phyloP scores from a whole-genome alignment of 129 eudicot genomes.

The Calendula officinalis region DNA sequence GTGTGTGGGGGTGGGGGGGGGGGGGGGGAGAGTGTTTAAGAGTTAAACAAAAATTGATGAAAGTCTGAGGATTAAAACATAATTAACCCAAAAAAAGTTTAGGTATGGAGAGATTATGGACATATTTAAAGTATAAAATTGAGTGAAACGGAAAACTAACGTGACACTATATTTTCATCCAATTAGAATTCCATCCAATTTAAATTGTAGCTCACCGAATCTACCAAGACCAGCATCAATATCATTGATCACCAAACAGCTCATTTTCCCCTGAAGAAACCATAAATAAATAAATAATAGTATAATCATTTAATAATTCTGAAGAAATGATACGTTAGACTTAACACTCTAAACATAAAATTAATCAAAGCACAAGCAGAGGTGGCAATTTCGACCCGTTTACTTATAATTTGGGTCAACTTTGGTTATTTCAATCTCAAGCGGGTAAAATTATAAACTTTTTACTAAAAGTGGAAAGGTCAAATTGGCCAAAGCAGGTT shows the following conservation, averaged over 20 bases:
- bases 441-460: too few relatives aligned
- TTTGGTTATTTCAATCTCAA: too few relatives aligned
- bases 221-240: constrained; percentile 99
- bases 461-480: too few relatives aligned
- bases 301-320: background rate
- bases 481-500: too few relatives aligned
- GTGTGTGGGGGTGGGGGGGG: too few relatives aligned
- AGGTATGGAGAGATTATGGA: constrained; percentile 8
- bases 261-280: constrained; percentile 85
- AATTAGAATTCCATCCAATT: constrained; percentile 38
- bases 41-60: too few relatives aligned
- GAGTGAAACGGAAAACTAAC: constrained; percentile 36
- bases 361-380: background rate
- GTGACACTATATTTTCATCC: constrained; percentile 37
- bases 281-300: background rate
- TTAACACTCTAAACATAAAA: constrained; percentile 5
- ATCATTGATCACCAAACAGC: constrained; percentile 94
- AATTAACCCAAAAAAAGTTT: too few relatives aligned
- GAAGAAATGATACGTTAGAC: constrained; percentile 13
- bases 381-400: background rate
- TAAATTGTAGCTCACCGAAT: constrained; percentile 78
- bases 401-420: background rate
- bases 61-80: too few relatives aligned
- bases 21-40: too few relatives aligned
- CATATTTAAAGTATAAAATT: constrained; percentile 15